These are phyloP conservation scores for Aspergillus calidoustus DNA, from an alignment of 2,329 filamentous ascomycete genomes.

Conservation along the genomic window DNA sequence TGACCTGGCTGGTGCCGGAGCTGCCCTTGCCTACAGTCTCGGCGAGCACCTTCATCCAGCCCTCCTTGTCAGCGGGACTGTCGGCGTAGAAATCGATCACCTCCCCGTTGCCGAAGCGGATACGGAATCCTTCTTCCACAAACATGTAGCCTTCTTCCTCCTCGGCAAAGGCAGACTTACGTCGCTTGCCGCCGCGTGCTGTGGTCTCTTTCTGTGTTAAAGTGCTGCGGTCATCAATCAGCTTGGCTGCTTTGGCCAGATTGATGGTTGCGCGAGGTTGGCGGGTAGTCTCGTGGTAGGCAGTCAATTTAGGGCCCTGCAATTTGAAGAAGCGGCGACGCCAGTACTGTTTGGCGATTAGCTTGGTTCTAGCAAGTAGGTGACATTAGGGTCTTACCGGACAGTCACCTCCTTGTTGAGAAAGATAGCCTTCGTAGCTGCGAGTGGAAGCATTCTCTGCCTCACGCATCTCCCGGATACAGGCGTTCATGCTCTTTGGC, in stretches of 20 bases:
- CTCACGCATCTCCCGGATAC: conserved; percentile 88
- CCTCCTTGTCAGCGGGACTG: conserved; percentile 82
- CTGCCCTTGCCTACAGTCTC: conserved; percentile 68
- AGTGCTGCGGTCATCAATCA: conserved; percentile 88
- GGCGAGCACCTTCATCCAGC: conserved; percentile 87
- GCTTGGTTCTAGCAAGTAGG: neutral
- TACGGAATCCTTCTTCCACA: conserved; percentile 97
- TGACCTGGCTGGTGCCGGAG: conserved; percentile 49
- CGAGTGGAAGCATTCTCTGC: conserved; percentile 79
- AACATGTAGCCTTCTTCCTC: conserved; percentile 99
- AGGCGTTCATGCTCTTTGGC: conserved; percentile 99
- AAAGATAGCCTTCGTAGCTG: conserved; percentile 85
- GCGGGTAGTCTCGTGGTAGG: conserved; percentile 92
- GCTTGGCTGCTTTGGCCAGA: conserved; percentile 84
- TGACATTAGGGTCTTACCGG: conserved; percentile 68
- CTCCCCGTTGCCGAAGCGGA: conserved; percentile 97
- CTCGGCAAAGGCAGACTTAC: conserved; percentile 94
- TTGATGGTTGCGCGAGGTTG: conserved; percentile 98
- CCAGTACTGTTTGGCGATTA: conserved; percentile 72
- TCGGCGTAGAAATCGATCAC: conserved; percentile 99
- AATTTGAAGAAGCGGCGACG: conserved; percentile 97
- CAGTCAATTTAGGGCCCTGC: conserved; percentile 85
- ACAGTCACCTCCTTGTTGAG: conserved; percentile 97
- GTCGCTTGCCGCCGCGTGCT: conserved; percentile 75
- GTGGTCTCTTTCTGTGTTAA: conserved; percentile 83